phyloP scores from a whole-genome alignment of 768 basidiomycete genomes.

The Boletus huronensis region DNA sequence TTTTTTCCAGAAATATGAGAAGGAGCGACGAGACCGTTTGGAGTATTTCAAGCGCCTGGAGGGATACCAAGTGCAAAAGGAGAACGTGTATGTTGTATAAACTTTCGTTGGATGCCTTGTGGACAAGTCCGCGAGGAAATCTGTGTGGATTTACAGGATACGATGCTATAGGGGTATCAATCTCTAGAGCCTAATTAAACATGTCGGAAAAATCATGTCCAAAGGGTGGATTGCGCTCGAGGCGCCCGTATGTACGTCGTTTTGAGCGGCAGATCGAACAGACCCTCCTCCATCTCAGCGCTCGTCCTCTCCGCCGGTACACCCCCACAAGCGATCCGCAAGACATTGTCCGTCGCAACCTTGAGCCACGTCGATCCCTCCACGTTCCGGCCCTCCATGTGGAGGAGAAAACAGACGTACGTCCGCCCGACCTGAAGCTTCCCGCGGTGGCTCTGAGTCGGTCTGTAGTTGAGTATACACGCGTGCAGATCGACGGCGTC shows the following conservation, averaged over 20 bases:
- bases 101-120: neutral
- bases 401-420: slow-evolving; percentile 24
- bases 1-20: slow-evolving; percentile 36
- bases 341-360: slow-evolving; percentile 23
- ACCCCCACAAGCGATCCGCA: slow-evolving; percentile 13
- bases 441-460: slow-evolving; percentile 1
- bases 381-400: neutral
- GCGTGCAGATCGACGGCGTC: slow-evolving; percentile 14
- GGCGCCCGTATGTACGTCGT: slow-evolving; percentile 15
- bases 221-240: slow-evolving; percentile 1
- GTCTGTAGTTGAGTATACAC: slow-evolving; percentile 25
- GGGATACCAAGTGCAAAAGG: slow-evolving; percentile 51
- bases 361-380: slow-evolving; percentile 22
- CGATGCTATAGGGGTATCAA: neutral
- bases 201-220: neutral
- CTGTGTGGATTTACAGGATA: slow-evolving; percentile 9
- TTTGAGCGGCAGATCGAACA: slow-evolving; percentile 10
- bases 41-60: slow-evolving; percentile 54
- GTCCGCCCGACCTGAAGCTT: slow-evolving; percentile 13
- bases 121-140: neutral
- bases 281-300: neutral
- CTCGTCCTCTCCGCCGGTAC: neutral
- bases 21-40: slow-evolving; percentile 47
- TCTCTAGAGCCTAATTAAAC: neutral
- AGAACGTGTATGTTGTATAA: slow-evolving; percentile 59